phyloP scores from a whole-genome alignment of 495 filamentous ascomycete genomes.

The Tuber microsphaerosporum region DNA sequence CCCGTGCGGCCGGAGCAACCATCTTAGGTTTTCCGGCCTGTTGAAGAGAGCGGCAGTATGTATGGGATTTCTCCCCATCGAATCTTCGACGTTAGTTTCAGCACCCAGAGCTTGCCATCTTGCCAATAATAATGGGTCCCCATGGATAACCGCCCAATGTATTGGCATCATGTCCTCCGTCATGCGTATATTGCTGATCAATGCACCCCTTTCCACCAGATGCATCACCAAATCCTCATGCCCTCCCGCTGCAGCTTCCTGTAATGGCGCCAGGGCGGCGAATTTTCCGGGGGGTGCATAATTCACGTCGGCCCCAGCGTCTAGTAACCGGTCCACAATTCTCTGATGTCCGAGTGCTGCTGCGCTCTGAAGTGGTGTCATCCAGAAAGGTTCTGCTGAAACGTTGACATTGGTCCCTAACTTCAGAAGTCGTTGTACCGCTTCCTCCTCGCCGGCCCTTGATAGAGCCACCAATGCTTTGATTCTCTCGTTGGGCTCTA shows the following conservation, averaged over 20 bases:
- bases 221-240: slow-evolving; percentile 1
- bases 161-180: slow-evolving; percentile 3
- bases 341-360: not conserved
- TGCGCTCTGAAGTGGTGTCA: slow-evolving; percentile 8
- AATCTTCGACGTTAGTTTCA: slow-evolving; percentile 16
- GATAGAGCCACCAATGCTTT: not conserved
- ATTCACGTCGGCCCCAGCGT: slow-evolving; percentile 4
- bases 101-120: slow-evolving; percentile 16
- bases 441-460: not conserved
- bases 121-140: not conserved
- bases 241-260: slow-evolving; percentile 5
- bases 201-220: not conserved
- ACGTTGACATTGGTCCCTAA: slow-evolving; percentile 5
- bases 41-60: slow-evolving; percentile 6
- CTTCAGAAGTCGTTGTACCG: not conserved
- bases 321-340: slow-evolving; percentile 1
- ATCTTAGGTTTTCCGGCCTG: slow-evolving; percentile 6
- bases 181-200: not conserved
- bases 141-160: slow-evolving; percentile 1
- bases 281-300: not conserved
- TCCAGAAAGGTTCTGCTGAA: not conserved
- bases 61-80: slow-evolving; percentile 11
- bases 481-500: not conserved
- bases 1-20: slow-evolving; percentile 1
- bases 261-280: slow-evolving; percentile 1